These are phyloP conservation scores for Angophora floribunda DNA, from an alignment of 345 rosid genomes.

Conservation along the genomic window DNA sequence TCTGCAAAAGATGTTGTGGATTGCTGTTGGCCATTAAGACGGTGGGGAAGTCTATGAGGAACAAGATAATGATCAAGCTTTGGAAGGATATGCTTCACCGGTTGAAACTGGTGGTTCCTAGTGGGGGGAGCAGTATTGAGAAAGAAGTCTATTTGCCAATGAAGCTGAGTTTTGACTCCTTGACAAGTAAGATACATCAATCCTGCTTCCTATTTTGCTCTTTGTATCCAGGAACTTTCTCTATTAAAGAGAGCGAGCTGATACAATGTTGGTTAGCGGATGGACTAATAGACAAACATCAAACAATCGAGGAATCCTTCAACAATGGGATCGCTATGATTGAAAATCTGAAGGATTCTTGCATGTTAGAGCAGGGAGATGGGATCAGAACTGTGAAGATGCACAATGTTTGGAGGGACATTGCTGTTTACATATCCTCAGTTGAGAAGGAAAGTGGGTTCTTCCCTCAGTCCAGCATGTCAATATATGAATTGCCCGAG, in stretches of 20 bases:
- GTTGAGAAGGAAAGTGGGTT: slow-evolving; percentile 5
- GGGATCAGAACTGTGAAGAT: slow-evolving; percentile 11
- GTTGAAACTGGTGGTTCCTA: slow-evolving; percentile 7
- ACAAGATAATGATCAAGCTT: background rate
- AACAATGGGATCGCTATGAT: slow-evolving; percentile 8
- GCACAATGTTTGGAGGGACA: slow-evolving; percentile 21
- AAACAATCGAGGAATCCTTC: slow-evolving; percentile 6
- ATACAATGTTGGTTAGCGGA: slow-evolving; percentile 24
- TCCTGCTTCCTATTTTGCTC: slow-evolving; percentile 19
- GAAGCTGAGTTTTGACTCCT: slow-evolving; percentile 11
- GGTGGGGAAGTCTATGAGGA: slow-evolving; percentile 11
- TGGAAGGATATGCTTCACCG: slow-evolving; percentile 16
- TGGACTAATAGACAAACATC: slow-evolving; percentile 7
- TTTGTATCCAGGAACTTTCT: slow-evolving; percentile 15
- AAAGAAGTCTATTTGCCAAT: slow-evolving; percentile 10
- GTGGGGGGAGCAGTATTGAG: background rate
- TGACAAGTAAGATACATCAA: slow-evolving; percentile 11
- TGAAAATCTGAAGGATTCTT: slow-evolving; percentile 15
- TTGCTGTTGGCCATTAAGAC: slow-evolving; percentile 16
- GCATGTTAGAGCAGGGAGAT: slow-evolving; percentile 21
- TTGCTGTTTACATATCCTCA: slow-evolving; percentile 11
- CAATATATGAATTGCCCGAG: background rate
- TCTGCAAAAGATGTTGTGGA: slow-evolving; percentile 11
- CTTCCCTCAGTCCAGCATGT: background rate
- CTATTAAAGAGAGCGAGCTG: slow-evolving; percentile 13